Conservation (phyloP, 495 filamentous ascomycete genomes). For the Friedmanniomyces endolithicus region DNA sequence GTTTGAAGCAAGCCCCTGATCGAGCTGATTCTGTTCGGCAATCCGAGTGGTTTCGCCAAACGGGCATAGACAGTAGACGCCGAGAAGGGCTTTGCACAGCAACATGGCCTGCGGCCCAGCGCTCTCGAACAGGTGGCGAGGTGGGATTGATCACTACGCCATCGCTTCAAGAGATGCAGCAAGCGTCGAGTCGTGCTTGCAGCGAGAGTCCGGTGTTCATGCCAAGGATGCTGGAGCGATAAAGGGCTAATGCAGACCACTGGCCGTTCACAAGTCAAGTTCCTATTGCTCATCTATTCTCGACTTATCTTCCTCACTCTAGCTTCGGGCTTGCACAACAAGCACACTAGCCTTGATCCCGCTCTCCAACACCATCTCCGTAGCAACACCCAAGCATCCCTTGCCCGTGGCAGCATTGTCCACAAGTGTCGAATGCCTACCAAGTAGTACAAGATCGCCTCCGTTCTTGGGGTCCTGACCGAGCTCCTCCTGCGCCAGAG, state of each 20-base stretch:
- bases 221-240: background rate
- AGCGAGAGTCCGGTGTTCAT: too few relatives aligned
- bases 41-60: too few relatives aligned
- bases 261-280: background rate
- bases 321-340: slow-evolving; percentile 50
- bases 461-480: slow-evolving; percentile 51
- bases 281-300: background rate
- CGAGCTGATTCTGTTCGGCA: too few relatives aligned
- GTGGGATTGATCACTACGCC: too few relatives aligned
- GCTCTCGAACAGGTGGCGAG: too few relatives aligned
- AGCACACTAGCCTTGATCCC: slow-evolving; percentile 61
- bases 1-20: slow-evolving; percentile 16
- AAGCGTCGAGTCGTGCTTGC: too few relatives aligned
- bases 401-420: slow-evolving; percentile 33
- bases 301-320: background rate
- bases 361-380: slow-evolving; percentile 48
- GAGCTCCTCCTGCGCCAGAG: slow-evolving; percentile 45
- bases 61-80: too few relatives aligned
- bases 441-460: slow-evolving; percentile 68
- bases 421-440: slow-evolving; percentile 32
- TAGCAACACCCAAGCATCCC: slow-evolving; percentile 54
- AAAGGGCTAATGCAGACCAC: too few relatives aligned
- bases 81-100: too few relatives aligned
- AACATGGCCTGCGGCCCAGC: too few relatives aligned
- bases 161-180: too few relatives aligned